Conservation (phyloP, 306 rosid genomes). For the Pueraria montana region DNA sequence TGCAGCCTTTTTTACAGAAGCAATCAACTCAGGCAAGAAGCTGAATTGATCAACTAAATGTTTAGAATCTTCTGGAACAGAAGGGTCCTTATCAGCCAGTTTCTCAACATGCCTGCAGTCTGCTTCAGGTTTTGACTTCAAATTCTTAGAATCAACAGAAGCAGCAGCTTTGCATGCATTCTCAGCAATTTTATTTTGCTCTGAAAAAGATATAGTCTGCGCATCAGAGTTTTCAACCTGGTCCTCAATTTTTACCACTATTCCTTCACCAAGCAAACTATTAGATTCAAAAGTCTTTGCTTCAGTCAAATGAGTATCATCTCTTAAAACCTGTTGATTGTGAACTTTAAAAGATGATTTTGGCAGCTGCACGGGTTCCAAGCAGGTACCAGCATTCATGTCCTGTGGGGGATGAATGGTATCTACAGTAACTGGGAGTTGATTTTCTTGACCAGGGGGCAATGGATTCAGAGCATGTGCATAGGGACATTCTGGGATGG, state of each 20-base stretch:
- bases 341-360: slow-evolving; percentile 55
- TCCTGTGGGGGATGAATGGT: slow-evolving; percentile 52
- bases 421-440: slow-evolving; percentile 52
- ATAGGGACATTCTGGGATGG: slow-evolving; percentile 64
- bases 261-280: slow-evolving; percentile 56
- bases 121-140: slow-evolving; percentile 53
- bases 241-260: slow-evolving; percentile 44
- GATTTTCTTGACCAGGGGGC: slow-evolving; percentile 63
- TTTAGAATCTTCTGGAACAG: slow-evolving; percentile 59
- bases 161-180: slow-evolving; percentile 46
- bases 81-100: slow-evolving; percentile 53
- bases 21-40: slow-evolving; percentile 88
- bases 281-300: slow-evolving; percentile 52
- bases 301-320: slow-evolving; percentile 44
- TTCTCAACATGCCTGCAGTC: slow-evolving; percentile 52
- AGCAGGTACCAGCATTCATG: slow-evolving; percentile 42
- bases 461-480: slow-evolving; percentile 60
- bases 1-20: slow-evolving; percentile 82
- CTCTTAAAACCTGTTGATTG: slow-evolving; percentile 52
- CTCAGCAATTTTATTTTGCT: slow-evolving; percentile 50
- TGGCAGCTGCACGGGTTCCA: slow-evolving; percentile 53
- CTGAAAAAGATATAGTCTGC: slow-evolving; percentile 52
- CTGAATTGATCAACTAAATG: slow-evolving; percentile 63
- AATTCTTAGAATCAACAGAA: slow-evolving; percentile 49
- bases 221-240: slow-evolving; percentile 51